Percentiles rank a stretch among this genome's conserved stretches.
These are phyloP conservation scores for Eudorina sp. DNA, from an alignment of 139 green algal genomes.

Conservation along the genomic window DNA sequence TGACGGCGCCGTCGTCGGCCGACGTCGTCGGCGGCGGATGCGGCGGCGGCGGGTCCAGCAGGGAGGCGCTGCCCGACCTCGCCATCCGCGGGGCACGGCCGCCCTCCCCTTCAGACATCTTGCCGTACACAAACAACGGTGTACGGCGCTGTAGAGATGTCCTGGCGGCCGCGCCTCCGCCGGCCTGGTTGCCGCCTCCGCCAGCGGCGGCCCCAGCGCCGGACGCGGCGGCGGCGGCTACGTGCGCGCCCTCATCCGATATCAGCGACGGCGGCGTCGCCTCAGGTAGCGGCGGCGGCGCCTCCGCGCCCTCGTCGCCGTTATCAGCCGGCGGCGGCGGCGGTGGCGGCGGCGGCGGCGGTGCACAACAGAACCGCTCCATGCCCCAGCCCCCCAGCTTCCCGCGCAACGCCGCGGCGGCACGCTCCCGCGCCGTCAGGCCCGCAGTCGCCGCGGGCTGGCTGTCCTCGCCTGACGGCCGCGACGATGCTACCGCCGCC, in stretches of 20 bases:
- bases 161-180: background rate
- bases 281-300: constrained; percentile 19
- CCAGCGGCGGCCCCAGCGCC: background rate
- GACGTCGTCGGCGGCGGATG: background rate
- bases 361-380: background rate
- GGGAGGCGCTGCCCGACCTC: background rate
- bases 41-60: background rate
- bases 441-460: background rate
- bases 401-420: background rate
- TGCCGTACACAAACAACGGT: constrained; percentile 12
- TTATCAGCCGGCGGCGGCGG: background rate
- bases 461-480: background rate
- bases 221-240: background rate
- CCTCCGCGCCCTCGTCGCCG: background rate
- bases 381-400: constrained; percentile 14
- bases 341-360: constrained; percentile 31
- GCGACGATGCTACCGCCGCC: background rate
- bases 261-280: background rate
- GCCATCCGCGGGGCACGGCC: background rate
- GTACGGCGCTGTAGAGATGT: background rate
- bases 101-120: background rate
- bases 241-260: background rate
- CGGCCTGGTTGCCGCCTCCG: too few relatives aligned
- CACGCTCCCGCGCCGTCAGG: background rate
- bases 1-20: background rate